Conservation (phyloP, 2,329 filamentous ascomycete genomes). For the Nigrograna mackinnonii region DNA sequence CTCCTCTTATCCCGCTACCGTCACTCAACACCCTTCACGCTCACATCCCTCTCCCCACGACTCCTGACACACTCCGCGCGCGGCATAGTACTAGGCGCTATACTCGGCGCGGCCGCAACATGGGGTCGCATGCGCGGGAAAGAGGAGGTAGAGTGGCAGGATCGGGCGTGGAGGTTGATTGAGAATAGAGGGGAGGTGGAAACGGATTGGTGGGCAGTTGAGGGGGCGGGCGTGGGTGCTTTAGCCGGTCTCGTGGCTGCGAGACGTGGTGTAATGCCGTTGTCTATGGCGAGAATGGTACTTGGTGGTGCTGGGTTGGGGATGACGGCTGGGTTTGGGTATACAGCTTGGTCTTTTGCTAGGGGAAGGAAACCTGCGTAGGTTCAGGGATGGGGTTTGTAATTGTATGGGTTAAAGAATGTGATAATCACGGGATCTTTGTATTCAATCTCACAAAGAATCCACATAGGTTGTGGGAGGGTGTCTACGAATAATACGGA, state of each 20-base stretch:
- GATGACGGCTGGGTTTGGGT: constrained; percentile 54
- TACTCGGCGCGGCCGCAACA: constrained; percentile 50
- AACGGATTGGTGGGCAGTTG: constrained; percentile 60
- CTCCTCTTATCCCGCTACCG: constrained; percentile 25
- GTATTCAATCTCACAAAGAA: no score
- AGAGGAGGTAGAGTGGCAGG: constrained; percentile 66
- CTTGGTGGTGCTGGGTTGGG: constrained; percentile 54
- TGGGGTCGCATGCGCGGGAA: constrained; percentile 57
- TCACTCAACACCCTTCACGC: constrained; percentile 24
- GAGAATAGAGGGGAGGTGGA: constrained; percentile 59
- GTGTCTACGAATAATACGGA: no score
- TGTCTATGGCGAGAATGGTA: constrained; percentile 40
- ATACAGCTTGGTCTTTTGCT: constrained; percentile 4
- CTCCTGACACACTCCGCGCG: constrained; percentile 53
- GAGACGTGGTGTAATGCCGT: constrained; percentile 27
- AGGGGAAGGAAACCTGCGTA: constrained; percentile 8
- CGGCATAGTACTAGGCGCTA: constrained; percentile 51
- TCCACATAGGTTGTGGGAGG: no score
- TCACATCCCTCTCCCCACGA: constrained; percentile 19
- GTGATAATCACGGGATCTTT: no score
- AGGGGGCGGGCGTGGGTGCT: constrained; percentile 45
- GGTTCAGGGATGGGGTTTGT: not conserved
- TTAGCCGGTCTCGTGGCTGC: constrained; percentile 33
- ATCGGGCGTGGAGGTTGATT: constrained; percentile 64
- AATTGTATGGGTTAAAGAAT: no score